Percentiles rank a stretch among this genome's conserved stretches.
Evolutionary conservation across 78 protist species (phyloP).

Genomic region (Dictyostelium capitatum): DNA sequence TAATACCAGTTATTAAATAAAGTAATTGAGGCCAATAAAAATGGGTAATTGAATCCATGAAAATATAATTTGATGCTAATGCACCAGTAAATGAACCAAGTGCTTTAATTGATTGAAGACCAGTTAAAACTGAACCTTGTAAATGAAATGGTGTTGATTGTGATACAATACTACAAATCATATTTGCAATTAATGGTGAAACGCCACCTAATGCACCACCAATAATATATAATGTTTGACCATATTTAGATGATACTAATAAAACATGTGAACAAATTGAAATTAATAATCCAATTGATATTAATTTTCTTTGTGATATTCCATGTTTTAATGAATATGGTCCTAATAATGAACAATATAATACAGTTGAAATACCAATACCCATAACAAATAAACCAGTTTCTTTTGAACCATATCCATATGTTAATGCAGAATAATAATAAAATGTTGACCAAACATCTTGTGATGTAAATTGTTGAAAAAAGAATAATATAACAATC

Average conservation of each 20-base stretch:
- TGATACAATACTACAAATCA: neutral
- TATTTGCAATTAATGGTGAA: neutral
- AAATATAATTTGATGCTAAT: neutral
- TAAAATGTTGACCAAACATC: slow-evolving; percentile 9
- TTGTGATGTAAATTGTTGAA: neutral
- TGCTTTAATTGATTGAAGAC: slow-evolving; percentile 2
- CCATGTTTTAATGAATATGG: neutral
- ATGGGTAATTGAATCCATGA: neutral
- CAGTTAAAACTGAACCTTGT: neutral
- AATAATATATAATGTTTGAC: neutral
- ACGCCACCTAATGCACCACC: neutral
- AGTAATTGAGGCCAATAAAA: neutral
- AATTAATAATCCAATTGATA: neutral
- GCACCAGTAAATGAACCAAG: neutral
- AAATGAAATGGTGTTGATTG: neutral
- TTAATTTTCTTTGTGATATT: neutral
- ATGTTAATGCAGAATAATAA: neutral
- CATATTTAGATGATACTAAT: neutral
- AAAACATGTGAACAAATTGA: neutral
- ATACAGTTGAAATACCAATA: neutral
- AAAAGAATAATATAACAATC: neutral
- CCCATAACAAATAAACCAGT: neutral
- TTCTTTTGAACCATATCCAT: neutral
- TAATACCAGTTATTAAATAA: neutral
- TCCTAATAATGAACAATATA: neutral